A percentile compares a stretch with the other conserved stretches of the same genome.
Evolutionary conservation across 1,284 basidiomycete genomes (phyloP).

Genomic region (Phellinidium pouzarii): DNA sequence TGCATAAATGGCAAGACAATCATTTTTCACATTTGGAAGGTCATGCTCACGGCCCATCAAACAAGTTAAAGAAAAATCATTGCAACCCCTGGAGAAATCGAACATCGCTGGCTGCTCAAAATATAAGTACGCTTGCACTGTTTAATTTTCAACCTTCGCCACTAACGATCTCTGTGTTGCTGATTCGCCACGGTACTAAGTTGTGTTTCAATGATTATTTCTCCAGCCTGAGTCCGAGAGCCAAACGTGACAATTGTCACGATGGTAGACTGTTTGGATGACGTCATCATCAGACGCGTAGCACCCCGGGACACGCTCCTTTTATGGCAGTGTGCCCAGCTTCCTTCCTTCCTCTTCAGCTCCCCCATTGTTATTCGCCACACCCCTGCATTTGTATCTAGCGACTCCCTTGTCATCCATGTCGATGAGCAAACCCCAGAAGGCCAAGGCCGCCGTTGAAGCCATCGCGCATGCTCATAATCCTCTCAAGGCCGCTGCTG

Average conservation of each 20-base stretch:
- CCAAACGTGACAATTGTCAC: no score
- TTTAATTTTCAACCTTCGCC: no score
- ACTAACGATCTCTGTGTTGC: no score
- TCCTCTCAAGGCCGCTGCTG: conserved; percentile 1
- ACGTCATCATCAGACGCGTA: no score
- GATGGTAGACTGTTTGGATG: no score
- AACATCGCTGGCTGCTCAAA: no score
- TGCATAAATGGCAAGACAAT: neutral
- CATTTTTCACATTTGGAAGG: neutral
- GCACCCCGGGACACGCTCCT: neutral
- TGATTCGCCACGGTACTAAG: no score
- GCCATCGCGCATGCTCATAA: neutral
- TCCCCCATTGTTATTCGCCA: neutral
- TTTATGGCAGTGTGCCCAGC: neutral
- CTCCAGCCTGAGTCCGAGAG: no score
- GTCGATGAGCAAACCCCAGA: conserved; percentile 5
- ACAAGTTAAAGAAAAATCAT: no score
- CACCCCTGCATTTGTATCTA: neutral
- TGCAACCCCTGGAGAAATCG: no score
- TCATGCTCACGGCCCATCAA: neutral
- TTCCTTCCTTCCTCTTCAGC: neutral
- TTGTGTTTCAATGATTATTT: no score
- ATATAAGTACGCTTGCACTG: no score
- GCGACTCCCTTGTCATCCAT: neutral
- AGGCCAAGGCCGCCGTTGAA: conserved; percentile 2